A percentile compares a stretch with the other conserved stretches of the same genome.
phyloP scores from a whole-genome alignment of 2,329 filamentous ascomycete genomes.

The Trichoderma sp. region DNA sequence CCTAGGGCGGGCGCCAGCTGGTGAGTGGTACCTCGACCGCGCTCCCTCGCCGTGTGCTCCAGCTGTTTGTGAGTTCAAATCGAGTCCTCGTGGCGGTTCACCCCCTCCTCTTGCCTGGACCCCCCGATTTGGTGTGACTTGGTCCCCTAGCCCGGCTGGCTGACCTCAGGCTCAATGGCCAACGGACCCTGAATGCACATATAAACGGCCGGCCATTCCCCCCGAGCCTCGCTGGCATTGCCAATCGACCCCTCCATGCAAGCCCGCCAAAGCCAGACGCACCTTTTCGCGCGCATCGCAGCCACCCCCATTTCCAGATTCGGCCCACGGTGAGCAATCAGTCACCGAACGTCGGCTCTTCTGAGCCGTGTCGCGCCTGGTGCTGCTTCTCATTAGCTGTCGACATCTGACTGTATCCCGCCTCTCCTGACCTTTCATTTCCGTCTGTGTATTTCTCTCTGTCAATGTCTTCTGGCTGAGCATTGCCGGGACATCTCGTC shows the following conservation, averaged over 20 bases:
- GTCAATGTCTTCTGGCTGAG: neutral
- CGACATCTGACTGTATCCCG: neutral
- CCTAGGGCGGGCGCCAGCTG: constrained; percentile 21
- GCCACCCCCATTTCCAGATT: constrained; percentile 25
- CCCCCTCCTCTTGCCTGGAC: neutral
- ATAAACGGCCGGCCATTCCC: constrained; percentile 53
- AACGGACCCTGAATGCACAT: constrained; percentile 42
- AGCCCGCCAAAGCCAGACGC: neutral
- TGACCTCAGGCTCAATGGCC: constrained; percentile 14
- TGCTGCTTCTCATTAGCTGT: neutral
- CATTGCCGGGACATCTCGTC: neutral
- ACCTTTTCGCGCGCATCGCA: constrained; percentile 3
- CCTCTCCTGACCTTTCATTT: neutral
- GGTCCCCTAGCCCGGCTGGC: constrained; percentile 15
- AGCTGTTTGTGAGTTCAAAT: constrained; percentile 14
- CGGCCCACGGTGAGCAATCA: constrained; percentile 20
- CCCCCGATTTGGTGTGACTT: constrained; percentile 24
- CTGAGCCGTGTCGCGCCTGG: neutral
- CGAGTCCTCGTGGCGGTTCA: constrained; percentile 13
- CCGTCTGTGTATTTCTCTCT: neutral
- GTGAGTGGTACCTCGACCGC: constrained; percentile 16
- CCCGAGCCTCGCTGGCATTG: constrained; percentile 31
- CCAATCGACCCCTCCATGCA: constrained; percentile 14
- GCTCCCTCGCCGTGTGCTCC: constrained; percentile 5
- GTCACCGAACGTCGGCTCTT: constrained; percentile 21